Evolutionary conservation across 2,329 filamentous ascomycete genomes (phyloP), one percentile per base, ranked within the genome.

Genomic region (Alternaria conjuncta): DNA sequence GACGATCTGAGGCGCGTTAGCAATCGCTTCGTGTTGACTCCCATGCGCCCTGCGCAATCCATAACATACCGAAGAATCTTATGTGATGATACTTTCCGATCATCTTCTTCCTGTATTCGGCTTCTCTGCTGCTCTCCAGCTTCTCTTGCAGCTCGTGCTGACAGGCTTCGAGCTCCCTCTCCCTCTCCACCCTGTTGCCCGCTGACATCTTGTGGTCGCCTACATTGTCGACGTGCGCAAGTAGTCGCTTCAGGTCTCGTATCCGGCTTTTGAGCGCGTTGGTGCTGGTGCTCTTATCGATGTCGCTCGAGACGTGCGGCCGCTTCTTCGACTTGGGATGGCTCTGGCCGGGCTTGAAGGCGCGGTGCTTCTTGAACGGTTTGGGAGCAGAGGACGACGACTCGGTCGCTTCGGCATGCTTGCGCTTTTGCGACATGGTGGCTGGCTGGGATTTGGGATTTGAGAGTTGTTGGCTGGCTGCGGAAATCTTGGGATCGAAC

Each of bases 51-150:
- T 21, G 30, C 23, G 18, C 44, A 13, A 43, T 41, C n/a, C 12
- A 28, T 26, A 2, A 72, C 86, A 55, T 83, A 92, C 92, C 92
- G 79, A 95, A 95, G 77, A 96, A 96, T 26, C 92, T 85, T 55
- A 95, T 88, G 87, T 93, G 94, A 78, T 95, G 92, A 72, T 94
- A 96, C 78, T 90, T 91, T 55, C 84, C 84, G 66, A 94, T 93
- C 87, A 94, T 92, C 63, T 88, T 85, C 69, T 88, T 86, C 75
- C 85, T 85, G 80, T 88, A 89, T 71, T 89, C 88, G 62, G 85
- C 84, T 63, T 87, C 82, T 51, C 86, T 84, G 66, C 87, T 84
- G 5, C 80, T 68, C 41, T 63, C 65, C 15, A 66, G 60, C 69
- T 78, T 79, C 65, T 78, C 76, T 23, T 63, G 84, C 62, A 94